Evolutionary conservation across 306 rosid genomes (phyloP), one percentile per base, ranked within the genome.

Genomic region (Quercus berberidifolia): DNA sequence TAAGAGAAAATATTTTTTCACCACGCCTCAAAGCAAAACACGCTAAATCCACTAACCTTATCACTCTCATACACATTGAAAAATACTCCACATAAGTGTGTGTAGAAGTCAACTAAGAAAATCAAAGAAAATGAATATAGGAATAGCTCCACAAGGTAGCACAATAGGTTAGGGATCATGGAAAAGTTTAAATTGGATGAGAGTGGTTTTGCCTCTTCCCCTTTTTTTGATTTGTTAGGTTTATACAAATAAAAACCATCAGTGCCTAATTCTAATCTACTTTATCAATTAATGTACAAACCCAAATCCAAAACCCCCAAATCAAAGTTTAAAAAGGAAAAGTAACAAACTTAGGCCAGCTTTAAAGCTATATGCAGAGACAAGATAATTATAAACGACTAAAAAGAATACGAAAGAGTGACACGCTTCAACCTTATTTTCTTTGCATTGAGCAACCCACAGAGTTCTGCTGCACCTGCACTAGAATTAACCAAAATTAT

Each of bases 381-480:
- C 57, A 79, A 5, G 41, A 72, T 23, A n/a, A 74, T 12, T 14
- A 63, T 23, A 72, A 71, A 55, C 5, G 18, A 59, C 71, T 60
- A 73, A 51, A 54, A n/a, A 19, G 33, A 25, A 69, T 11, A 31
- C 69, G 56, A 72, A 55, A 52, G 72, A 59, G 55, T 56, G 75
- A 58, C 26, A 73, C 21, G 6, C 73, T 9, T 79, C 76, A 31
- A 93, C 98, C 96, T 92, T 82, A 95, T 73, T 56, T 85, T 88
- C 76, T 92, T 95, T 1, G 93, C 88, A 90, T 95, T 93, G 19
- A 95, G 97, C 76, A 86, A 79, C 11, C 81, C 72, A 81, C 98
- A 95, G 64, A 95, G 96, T 38, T 93, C 94, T 2, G 96, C 90
- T 20, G 98, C 93, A 84, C 99, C 99, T 91, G 92, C 84, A 78